Conservation (phyloP, 805 yeast genomes). For the Metschnikowia aberdeeniae region DNA sequence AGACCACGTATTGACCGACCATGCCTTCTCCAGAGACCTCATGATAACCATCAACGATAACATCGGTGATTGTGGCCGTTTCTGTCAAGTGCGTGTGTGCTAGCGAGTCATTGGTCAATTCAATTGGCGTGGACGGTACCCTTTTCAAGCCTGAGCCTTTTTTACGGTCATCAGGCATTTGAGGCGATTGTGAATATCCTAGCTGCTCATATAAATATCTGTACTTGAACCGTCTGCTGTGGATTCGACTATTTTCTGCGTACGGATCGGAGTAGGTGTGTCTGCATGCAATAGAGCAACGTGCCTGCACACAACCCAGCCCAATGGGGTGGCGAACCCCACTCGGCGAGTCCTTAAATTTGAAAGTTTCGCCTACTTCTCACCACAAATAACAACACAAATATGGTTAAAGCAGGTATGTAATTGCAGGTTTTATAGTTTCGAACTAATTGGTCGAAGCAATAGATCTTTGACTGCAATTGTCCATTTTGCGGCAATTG, state of each 20-base stretch:
- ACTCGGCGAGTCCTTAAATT: conserved; percentile 5
- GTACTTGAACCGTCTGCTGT: no score
- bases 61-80: conserved; percentile 36
- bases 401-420: conserved; percentile 66
- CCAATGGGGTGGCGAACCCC: conserved; percentile 2
- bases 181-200: neutral
- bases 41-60: conserved; percentile 39
- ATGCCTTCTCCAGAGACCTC: conserved; percentile 32
- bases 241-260: no score
- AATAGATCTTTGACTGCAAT: neutral
- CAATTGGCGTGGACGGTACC: conserved; percentile 30
- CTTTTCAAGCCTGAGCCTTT: neutral
- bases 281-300: conserved; percentile 4
- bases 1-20: conserved; percentile 35
- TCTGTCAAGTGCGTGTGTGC: conserved; percentile 17
- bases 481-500: conserved; percentile 3
- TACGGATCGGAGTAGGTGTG: neutral
- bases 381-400: conserved; percentile 12
- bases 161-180: neutral
- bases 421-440: conserved; percentile 11
- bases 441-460: no score
- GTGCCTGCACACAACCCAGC: conserved; percentile 1
- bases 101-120: conserved; percentile 24
- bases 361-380: neutral
- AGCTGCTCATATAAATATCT: no score